phyloP scores from a whole-genome alignment of 331 rosid genomes.

The Erythrophleum ivorense region DNA sequence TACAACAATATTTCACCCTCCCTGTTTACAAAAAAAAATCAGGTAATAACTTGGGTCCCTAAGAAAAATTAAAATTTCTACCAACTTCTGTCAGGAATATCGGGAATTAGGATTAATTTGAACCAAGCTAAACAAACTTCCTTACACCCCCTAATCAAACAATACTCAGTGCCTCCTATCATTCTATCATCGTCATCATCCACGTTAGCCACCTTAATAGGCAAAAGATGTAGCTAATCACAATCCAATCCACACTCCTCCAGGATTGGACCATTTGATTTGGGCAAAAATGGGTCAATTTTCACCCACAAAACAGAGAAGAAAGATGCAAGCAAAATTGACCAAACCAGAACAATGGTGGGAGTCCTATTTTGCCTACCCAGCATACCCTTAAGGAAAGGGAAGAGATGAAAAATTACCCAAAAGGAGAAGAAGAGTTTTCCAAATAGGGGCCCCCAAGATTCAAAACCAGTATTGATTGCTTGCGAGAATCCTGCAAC shows the following conservation, averaged over 20 bases:
- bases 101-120: neutral
- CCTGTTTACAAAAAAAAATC: neutral
- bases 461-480: slow-evolving; percentile 72
- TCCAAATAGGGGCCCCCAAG: slow-evolving; percentile 86
- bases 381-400: slow-evolving; percentile 80
- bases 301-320: slow-evolving; percentile 86
- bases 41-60: neutral
- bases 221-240: slow-evolving; percentile 42
- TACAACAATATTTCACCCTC: neutral
- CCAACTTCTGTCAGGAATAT: neutral
- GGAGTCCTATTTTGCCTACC: slow-evolving; percentile 76
- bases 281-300: slow-evolving; percentile 78
- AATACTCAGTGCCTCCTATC: neutral
- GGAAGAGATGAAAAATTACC: slow-evolving; percentile 83
- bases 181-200: neutral
- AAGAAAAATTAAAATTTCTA: neutral
- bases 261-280: slow-evolving; percentile 58
- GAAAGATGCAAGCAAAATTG: slow-evolving; percentile 80
- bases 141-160: neutral
- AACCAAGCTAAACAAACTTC: slow-evolving; percentile 10
- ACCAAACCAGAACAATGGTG: slow-evolving; percentile 86
- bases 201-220: neutral
- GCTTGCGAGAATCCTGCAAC: slow-evolving; percentile 81
- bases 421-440: slow-evolving; percentile 73
- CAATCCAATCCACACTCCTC: slow-evolving; percentile 93